Base-by-base conservation (phyloP, 164 flowering plant species). In the Aristolochia californica region DNA sequence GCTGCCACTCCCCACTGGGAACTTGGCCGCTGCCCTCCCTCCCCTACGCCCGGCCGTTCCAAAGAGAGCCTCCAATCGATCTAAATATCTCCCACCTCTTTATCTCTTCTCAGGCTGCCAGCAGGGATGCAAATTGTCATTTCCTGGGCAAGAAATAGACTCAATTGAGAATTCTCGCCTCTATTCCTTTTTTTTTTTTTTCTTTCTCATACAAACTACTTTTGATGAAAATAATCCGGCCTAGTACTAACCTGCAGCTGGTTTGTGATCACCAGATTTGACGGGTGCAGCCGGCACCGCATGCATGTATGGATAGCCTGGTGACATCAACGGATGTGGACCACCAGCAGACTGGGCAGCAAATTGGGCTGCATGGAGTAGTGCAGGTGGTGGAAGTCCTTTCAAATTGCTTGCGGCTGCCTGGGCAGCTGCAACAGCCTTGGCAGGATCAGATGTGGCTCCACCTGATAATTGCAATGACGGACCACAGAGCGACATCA, bases 231-330 rank as follows among this genome's bases (percentile, higher is more conserved):
- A 24, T 1, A 38, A 17, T 11, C 20, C 22, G 20, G 21, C 20
- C 1, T 21, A 28, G 16, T 54, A 40, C 17, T 87, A 77, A 77
- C 87, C 91, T 16, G 91, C 85, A 13, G 87, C 83, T 61, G 87
- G 87, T 53, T 86, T 88, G 70, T 88, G 88, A 48, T 88, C 95
- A 1, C 81, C 71, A 2, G 90, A 75, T 59, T 88, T 88, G 66
- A 77, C 80, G 57, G 77, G 94, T 49, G 76, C 84, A 5, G 83
- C 57, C 0, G 87, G 80, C 56, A 81, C 77, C 1, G 85, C 50
- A 53, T 81, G 86, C 9, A 75, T 73, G 53, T 86, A 84, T 2
- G 88, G 70, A 60, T 75, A 83, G 9, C 88, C 77, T 1, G 82
- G 63, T 20, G 87, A 68, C 68, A 80, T 26, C 11, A 72, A 58